Base-by-base conservation (phyloP, 345 rosid species). In the Reutealis trisperma region DNA sequence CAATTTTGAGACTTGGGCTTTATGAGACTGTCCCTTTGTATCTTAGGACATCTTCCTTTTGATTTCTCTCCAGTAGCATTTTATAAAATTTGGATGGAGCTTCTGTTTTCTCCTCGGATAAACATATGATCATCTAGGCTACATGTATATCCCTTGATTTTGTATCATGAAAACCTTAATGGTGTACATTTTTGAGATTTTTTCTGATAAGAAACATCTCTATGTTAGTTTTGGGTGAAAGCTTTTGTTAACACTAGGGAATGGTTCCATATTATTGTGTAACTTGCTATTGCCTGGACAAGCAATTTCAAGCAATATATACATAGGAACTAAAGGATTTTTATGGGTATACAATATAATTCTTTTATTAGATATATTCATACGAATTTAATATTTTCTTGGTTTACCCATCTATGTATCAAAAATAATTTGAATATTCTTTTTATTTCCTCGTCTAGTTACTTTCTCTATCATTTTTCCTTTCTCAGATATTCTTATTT, bases 251-350 rank as follows among this genome's bases (percentile, higher is more conserved):
- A 14, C 30, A 62, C 24, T 71, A 69, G 63, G 81, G 67, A 32
- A 16, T 32, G 41, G 21, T 72, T 73, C 67, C 22, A 62, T 71
- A 52, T 75, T 74, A 75, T 63, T 63, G n/a, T 77, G 60, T 51
- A 55, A 52, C 51, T 37, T 64, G 9, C 51, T 57, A 32, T 76
- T 65, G 57, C 24, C 34, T 67, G 74, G 76, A 66, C 54, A 44
- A 71, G 61, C 44, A 62, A 70, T 62, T 75, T 74, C 63, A 55
- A 80, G 59, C 70, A 68, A 77, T 77, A 65, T 83, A 62, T 73
- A 34, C 49, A 65, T 79, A 72, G 41, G 6, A 37, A 37, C 41
- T 37, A 37, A 37, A 37, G 41, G 41, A 37, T 37, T 37, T 37
- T 10, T 24, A 11, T 25, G 63, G 64, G 8, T 16, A 27, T 30